phyloP scores from a whole-genome alignment of 768 basidiomycete species.

The Mycena filopes region DNA sequence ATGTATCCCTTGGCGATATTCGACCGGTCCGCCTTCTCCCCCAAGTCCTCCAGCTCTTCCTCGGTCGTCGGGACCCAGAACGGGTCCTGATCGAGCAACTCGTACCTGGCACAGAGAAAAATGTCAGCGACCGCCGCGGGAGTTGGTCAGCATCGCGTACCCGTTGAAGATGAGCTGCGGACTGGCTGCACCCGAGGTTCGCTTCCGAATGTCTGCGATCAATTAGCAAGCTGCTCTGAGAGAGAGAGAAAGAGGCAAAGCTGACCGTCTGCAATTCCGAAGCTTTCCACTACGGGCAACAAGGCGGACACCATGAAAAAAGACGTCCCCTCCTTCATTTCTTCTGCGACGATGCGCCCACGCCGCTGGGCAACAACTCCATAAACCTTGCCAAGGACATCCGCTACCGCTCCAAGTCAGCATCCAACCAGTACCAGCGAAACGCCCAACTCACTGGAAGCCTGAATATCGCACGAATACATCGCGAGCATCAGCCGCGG shows the following conservation, averaged over 20 bases:
- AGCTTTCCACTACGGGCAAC: constrained; percentile 95
- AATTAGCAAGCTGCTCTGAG: not conserved
- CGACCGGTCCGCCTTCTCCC: constrained; percentile 92
- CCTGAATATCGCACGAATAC: constrained; percentile 99
- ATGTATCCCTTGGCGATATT: constrained; percentile 96
- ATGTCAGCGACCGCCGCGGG: constrained; percentile 26
- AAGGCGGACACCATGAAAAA: constrained; percentile 94
- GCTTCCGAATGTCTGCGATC: constrained; percentile 87
- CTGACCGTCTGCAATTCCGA: constrained; percentile 96
- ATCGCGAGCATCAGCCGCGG: constrained; percentile 97
- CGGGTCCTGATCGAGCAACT: constrained; percentile 92
- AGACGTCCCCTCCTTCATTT: constrained; percentile 97
- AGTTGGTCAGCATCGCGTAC: constrained; percentile 50
- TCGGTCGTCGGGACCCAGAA: constrained; percentile 99
- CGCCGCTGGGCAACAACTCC: constrained; percentile 92
- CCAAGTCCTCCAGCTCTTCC: constrained; percentile 96
- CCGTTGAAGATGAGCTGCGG: constrained; percentile 98
- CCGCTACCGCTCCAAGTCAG: constrained; percentile 64
- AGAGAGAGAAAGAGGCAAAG: constrained; percentile 1
- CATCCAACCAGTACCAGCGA: constrained; percentile 16
- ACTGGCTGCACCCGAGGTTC: constrained; percentile 96
- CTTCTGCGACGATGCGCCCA: constrained; percentile 93
- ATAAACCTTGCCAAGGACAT: constrained; percentile 97
- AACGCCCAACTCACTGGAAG: constrained; percentile 77
- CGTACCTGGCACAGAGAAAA: constrained; percentile 75